Conservation (phyloP, 305 asterid species). For the Fraxinus sp. region DNA sequence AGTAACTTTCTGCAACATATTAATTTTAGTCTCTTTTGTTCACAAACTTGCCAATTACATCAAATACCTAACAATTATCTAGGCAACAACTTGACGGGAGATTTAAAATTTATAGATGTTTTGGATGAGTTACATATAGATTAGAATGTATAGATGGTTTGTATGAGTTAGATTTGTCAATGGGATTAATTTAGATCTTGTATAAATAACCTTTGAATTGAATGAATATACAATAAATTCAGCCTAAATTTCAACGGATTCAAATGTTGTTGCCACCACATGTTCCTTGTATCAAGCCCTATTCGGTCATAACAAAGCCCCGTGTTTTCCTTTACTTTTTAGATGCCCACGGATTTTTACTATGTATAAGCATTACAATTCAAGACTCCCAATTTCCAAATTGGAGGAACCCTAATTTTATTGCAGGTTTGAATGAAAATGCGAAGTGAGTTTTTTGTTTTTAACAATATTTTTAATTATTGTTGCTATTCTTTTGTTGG, state of each 20-base stretch:
- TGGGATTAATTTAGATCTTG: too few species aligned
- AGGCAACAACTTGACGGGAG: too few species aligned
- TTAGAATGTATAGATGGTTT: too few species aligned
- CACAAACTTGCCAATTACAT: too few species aligned
- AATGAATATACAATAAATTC: too few species aligned
- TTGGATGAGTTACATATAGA: too few species aligned
- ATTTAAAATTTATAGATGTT: too few species aligned
- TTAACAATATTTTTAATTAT: not conserved
- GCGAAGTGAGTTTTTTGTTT: slow-evolving; percentile 29
- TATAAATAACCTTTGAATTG: too few species aligned
- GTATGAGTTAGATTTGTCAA: too few species aligned
- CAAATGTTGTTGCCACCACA: not conserved
- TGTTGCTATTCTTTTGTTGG: not conserved
- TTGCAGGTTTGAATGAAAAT: slow-evolving; percentile 28
- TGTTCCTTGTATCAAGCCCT: slow-evolving; percentile 31
- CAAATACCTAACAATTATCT: too few species aligned
- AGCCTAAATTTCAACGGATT: not conserved
- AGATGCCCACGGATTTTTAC: slow-evolving; percentile 20
- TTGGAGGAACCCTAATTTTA: slow-evolving; percentile 22
- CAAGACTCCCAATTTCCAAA: slow-evolving; percentile 18
- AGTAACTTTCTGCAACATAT: too few species aligned
- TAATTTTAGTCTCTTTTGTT: too few species aligned
- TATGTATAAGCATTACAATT: not conserved
- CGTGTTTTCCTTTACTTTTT: not conserved
- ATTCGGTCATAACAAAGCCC: slow-evolving; percentile 32